Evolutionary conservation across 2,329 filamentous ascomycete species (phyloP).

Genomic region (Juglanconis oblonga): DNA sequence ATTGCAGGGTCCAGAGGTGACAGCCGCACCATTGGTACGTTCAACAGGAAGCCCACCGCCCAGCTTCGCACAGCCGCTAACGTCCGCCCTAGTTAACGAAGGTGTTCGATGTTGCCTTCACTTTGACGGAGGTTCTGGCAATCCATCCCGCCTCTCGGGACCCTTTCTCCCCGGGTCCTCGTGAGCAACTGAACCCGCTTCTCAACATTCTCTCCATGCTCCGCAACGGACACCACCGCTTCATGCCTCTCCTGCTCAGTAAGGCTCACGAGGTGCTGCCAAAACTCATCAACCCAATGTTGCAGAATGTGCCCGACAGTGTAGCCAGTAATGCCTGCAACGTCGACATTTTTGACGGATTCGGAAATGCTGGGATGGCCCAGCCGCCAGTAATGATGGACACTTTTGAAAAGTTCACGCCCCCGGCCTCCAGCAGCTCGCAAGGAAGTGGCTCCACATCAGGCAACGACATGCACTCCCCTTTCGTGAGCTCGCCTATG

Average conservation of each 20-base stretch:
- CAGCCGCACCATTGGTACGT: constrained; percentile 70
- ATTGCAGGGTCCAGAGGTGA: constrained; percentile 71
- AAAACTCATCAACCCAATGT: constrained; percentile 56
- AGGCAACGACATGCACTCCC: constrained; percentile 43
- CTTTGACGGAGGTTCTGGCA: constrained; percentile 70
- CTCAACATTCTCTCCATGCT: constrained; percentile 66
- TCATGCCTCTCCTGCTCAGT: constrained; percentile 71
- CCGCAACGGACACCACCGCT: constrained; percentile 73
- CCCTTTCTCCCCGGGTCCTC: constrained; percentile 64
- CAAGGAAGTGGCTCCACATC: constrained; percentile 27
- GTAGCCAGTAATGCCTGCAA: constrained; percentile 29
- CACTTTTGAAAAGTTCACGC: constrained; percentile 46
- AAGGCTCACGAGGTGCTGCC: constrained; percentile 74
- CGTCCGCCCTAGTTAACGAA: constrained; percentile 65
- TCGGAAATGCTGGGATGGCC: constrained; percentile 60
- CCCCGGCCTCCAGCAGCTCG: constrained; percentile 37
- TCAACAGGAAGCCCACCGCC: background rate
- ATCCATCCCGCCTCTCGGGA: constrained; percentile 58
- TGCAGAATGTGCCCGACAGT: constrained; percentile 57
- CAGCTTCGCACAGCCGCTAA: constrained; percentile 5
- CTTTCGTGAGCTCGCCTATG: constrained; percentile 54
- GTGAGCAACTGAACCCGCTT: constrained; percentile 70
- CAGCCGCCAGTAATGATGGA: constrained; percentile 48
- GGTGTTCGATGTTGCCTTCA: constrained; percentile 72
- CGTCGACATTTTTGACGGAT: constrained; percentile 65